These are phyloP conservation scores for Chlamydomonas eustigma DNA, from an alignment of 139 green algal species.

Conservation along the genomic window DNA sequence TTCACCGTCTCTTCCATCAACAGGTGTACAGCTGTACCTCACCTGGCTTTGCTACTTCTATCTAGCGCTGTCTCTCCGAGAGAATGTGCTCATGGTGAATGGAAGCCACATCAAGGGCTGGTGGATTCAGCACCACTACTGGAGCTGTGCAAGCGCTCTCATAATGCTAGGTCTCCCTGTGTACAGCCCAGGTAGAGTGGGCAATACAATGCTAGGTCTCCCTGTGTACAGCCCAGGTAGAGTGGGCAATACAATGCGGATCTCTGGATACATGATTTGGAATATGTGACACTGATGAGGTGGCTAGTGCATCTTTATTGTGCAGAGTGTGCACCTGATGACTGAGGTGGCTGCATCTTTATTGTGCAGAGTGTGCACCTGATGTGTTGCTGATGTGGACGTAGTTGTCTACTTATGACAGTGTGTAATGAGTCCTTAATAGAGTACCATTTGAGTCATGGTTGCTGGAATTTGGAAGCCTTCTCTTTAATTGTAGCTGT, in stretches of 20 bases:
- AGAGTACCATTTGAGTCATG: too few relatives aligned
- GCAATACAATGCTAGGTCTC: conserved; percentile 76
- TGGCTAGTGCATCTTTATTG: too few relatives aligned
- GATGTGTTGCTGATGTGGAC: too few relatives aligned
- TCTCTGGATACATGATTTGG: too few relatives aligned
- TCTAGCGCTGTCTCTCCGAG: conserved; percentile 78
- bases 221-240: conserved; percentile 59
- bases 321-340: too few relatives aligned
- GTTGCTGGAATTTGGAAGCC: too few relatives aligned
- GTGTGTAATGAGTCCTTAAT: too few relatives aligned
- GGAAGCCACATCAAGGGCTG: conserved; percentile 78
- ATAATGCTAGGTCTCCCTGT: conserved; percentile 85
- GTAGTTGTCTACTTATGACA: too few relatives aligned
- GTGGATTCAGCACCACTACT: conserved; percentile 96
- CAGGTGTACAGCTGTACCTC: conserved; percentile 80
- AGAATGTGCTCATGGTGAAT: conserved; percentile 91
- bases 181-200: conserved; percentile 35
- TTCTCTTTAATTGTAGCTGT: too few relatives aligned
- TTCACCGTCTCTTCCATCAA: not conserved
- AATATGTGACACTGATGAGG: too few relatives aligned
- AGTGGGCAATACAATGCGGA: conserved; percentile 54
- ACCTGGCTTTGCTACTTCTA: conserved; percentile 95
- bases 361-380: too few relatives aligned
- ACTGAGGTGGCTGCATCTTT: too few relatives aligned
- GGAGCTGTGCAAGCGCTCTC: conserved; percentile 64